phyloP scores from a whole-genome alignment of 257 asterid species.

The Forsythia suspensa region DNA sequence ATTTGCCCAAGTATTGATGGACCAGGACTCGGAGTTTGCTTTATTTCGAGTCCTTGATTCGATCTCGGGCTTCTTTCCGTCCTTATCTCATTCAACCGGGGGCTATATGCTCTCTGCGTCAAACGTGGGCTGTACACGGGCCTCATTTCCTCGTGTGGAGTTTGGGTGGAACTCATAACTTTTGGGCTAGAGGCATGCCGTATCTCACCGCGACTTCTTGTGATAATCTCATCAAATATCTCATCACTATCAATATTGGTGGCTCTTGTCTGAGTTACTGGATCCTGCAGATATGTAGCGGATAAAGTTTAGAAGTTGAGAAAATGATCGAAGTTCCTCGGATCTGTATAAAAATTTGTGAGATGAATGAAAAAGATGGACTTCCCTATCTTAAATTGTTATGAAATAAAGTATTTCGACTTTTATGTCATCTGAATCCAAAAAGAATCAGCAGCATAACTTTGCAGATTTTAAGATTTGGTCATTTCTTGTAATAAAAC shows the following conservation, averaged over 20 bases:
- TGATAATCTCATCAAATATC: not conserved
- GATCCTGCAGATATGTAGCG: not conserved
- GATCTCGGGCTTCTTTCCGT: not conserved
- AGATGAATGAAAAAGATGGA: not conserved
- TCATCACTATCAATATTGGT: not conserved
- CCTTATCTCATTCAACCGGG: not conserved
- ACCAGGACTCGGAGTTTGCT: not conserved
- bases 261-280: not conserved
- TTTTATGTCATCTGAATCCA: not conserved
- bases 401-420: not conserved
- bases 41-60: not conserved
- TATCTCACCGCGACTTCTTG: slow-evolving; percentile 1
- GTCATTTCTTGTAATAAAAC: not conserved
- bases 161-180: not conserved
- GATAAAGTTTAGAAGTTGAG: not conserved
- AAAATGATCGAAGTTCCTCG: not conserved
- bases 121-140: not conserved
- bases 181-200: slow-evolving; percentile 1
- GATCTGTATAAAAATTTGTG: not conserved
- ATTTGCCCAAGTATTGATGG: not conserved
- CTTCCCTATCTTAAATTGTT: not conserved
- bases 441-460: not conserved
- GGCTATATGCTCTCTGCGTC: not conserved
- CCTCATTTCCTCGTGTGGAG: not conserved
- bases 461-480: not conserved